phyloP scores from a whole-genome alignment of 495 filamentous ascomycete genomes.

The Penicillium flavigenum region DNA sequence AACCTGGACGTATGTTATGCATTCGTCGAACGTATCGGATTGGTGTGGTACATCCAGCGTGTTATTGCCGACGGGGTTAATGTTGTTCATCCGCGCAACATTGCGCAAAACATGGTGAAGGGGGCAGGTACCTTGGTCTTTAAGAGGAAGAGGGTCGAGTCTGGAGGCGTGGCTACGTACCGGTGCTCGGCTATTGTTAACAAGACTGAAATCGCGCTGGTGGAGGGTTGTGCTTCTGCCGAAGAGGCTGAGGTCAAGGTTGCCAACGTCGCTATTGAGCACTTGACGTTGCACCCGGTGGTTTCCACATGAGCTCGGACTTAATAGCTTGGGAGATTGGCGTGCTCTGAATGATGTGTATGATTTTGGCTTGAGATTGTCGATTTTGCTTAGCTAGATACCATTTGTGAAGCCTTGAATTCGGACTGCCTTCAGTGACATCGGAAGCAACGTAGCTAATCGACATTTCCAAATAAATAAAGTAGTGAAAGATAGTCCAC shows the following conservation, averaged over 20 bases:
- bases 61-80: conserved; percentile 59
- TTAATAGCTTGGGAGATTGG: not conserved
- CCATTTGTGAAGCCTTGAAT: not conserved
- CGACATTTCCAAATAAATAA: not conserved
- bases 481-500: not conserved
- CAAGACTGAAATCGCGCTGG: conserved; percentile 8
- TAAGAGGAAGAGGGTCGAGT: conserved; percentile 16
- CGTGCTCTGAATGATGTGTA: not conserved
- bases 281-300: conserved; percentile 6
- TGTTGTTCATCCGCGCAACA: conserved; percentile 73
- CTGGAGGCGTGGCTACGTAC: conserved; percentile 5
- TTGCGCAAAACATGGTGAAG: conserved; percentile 58
- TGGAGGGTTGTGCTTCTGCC: conserved; percentile 15
- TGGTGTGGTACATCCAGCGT: conserved; percentile 61
- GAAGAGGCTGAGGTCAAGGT: conserved; percentile 35
- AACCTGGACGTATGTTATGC: conserved; percentile 52
- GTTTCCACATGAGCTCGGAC: not conserved
- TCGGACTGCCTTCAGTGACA: too few relatives aligned
- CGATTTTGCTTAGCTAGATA: not conserved
- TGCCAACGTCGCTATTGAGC: conserved; percentile 20
- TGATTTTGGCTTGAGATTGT: not conserved
- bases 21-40: conserved; percentile 62
- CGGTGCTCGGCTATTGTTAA: conserved; percentile 14
- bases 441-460: not conserved
- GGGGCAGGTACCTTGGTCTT: conserved; percentile 18